Percentiles rank a stretch among this genome's conserved stretches.
Conservation (phyloP, 148 eudicot genomes). For the Dianthus caryophyllus region DNA sequence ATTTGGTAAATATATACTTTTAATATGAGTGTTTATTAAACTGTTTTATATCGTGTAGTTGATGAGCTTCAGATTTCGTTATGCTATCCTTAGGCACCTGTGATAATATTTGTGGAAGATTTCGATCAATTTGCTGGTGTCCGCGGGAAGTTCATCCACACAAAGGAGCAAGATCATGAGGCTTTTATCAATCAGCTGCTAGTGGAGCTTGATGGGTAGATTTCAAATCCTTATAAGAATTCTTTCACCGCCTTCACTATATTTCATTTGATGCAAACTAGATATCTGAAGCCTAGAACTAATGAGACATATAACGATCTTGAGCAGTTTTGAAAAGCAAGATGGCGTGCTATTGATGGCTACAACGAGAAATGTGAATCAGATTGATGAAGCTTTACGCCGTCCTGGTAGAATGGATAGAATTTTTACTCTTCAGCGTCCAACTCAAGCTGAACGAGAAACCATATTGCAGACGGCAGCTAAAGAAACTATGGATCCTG, state of each 20-base stretch:
- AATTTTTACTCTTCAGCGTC: constrained; percentile 74
- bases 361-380: constrained; percentile 71
- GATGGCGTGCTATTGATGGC: constrained; percentile 99
- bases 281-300: constrained; percentile 1
- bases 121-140: constrained; percentile 94
- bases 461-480: constrained; percentile 64
- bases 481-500: constrained; percentile 80
- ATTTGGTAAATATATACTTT: background rate
- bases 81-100: constrained; percentile 70
- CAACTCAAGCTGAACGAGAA: constrained; percentile 86
- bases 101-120: constrained; percentile 89
- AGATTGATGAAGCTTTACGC: constrained; percentile 78
- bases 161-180: constrained; percentile 94
- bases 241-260: background rate
- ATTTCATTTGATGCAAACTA: background rate
- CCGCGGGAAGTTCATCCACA: constrained; percentile 85
- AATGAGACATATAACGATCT: constrained; percentile 8
- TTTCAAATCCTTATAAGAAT: constrained; percentile 1
- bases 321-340: constrained; percentile 84
- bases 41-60: too few relatives aligned
- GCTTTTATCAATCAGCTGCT: constrained; percentile 95
- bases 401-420: constrained; percentile 99
- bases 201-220: constrained; percentile 96
- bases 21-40: background rate
- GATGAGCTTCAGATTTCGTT: background rate